Evolutionary conservation across 179 eudicot genomes (phyloP), one percentile per base, ranked within the genome.

Genomic region (Silene coronaria): DNA sequence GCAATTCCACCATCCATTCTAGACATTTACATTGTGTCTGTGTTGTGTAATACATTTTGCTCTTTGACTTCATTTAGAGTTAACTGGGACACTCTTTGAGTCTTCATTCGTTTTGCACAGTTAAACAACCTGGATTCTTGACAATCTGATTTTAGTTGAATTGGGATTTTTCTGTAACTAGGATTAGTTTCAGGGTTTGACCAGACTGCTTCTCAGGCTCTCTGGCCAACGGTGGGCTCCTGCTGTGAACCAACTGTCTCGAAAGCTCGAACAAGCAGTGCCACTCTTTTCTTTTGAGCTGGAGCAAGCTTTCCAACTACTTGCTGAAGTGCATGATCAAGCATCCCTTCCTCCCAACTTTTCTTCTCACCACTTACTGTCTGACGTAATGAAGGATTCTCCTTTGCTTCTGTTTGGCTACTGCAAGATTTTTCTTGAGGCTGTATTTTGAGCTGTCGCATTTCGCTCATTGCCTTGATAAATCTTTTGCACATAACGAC

Each of bases 191-290:
- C 6, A 19, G 12, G 12, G 48, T 72, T 46, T 79, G 61, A 65
- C 48, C 22, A 71, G 69, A 61, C 65, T 66, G 62, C 71, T 61
- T 46, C 69, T 61, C 16, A 68, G 69, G 70, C 27, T 78, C 66
- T 80, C 60, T 19, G 55, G 23, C 70, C 63, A 8, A 51, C 24
- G 7, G 30, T n/a, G 23, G 76, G 32, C 73, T 72, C 82, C 30
- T 84, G 78, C 63, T 46, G 75, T 24, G 84, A 76, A 72, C 77
- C 62, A 36, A 92, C 90, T 28, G 89, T 89, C 85, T 92, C 98
- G 71, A 94, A 92, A 60, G 97, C 98, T 78, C 89, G 90, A 62
- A 89, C 96, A 67, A 94, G 89, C 84, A 92, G 82, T 6, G 92
- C 80, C 70, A 92, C 97, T 84, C 89, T 85, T 84, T 84, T 89